Evolutionary conservation across 73 alveolate species (phyloP), one percentile per base, ranked within the genome.

Genomic region (Uronychia binucleata): DNA sequence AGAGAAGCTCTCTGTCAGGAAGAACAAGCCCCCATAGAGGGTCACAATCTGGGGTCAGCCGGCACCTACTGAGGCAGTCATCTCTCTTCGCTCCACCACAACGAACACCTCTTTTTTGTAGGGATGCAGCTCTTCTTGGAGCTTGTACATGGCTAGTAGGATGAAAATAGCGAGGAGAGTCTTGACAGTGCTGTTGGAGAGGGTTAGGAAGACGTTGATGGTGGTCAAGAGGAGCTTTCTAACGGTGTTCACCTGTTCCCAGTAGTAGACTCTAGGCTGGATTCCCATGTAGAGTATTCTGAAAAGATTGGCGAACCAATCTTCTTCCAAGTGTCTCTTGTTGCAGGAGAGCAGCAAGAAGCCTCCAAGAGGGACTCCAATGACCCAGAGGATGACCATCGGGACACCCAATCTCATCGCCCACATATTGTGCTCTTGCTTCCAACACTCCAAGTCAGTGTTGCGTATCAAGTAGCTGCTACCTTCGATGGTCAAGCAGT

Each of bases 351-450:
- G 57, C 14, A 86, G 34, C 25, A 81, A 19, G 26, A 88, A 77
- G 27, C 82, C 83, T 29, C 75, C 32, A 11, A 81, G 77, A 34
- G 94, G 94, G 81, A 77, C 58, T 28, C 94, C 94, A 75, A 88
- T 77, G n/a, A 82, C 90, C 94, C 94, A 88, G 30, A 88, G 80
- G 26, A 88, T 75, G 0, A 88, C 30, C 90, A 82, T 81, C 0
- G 94, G 90, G 1, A 75, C 30, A 11, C 94, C 94, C 8, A 88
- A 78, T 14, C 26, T 0, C 0, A 82, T 14, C 32, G 86, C 88
- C 90, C 87, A 87, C 33, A 33, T 33, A 14, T 31, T 46, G 46
- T 88, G 94, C 25, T 30, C 19, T 14, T 77, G 67, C 28, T 74
- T 27, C 90, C 90, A 88, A 81, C 94, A 88, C 60, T 57, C 35